Base-by-base conservation (phyloP, 2,329 filamentous ascomycete genomes). In the Fusarium stilboides region DNA sequence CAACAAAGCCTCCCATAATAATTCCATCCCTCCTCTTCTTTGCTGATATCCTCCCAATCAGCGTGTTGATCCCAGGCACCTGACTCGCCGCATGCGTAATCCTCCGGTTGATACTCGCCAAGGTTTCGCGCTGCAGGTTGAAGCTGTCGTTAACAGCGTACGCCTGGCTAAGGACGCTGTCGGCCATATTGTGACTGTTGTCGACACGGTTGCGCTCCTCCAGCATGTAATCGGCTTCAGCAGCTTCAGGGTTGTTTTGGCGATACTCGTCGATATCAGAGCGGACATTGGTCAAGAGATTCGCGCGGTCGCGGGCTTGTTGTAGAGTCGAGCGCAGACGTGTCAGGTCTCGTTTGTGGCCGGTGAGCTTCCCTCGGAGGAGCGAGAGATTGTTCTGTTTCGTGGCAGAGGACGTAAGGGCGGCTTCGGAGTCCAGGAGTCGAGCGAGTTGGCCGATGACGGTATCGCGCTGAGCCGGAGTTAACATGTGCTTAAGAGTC, bases 71-170 rank as follows among this genome's bases (percentile, higher is more conserved):
- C 2, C 96, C 96, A 0, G 96, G 96, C 17, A 99, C 92, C 77
- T 97, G 92, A 76, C 92, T 94, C 39, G 95, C 96, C 28, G 94
- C 95, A 34, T 92, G 86, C 6, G 93, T 94, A 79, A 99, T 98
- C 68, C 95, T 87, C 66, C 95, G 86, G 79, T 98, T 97, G 76
- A 99, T 95, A 79, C 88, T 97, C 44, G 91, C 88, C 66, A 99
- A 81, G 26, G 92, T 95, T 84, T 98, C 94, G 65, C 94, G 87
- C 84, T 99, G 96, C 57, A 94, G 76, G 15, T 88, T 86, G 78
- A 99, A 98, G 79, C 86, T 94, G 82, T 98, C 94, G 78, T 97
- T 97, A 54, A 98, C 94, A 13, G 95, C 94, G 81, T 99, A 99
- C 9, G 96, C 96, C 83, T 98, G 96, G 77, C 92, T 94, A 62